These are phyloP conservation scores for Talaromyces stipitatus DNA, from an alignment of 495 filamentous ascomycete genomes.

Conservation along the genomic window DNA sequence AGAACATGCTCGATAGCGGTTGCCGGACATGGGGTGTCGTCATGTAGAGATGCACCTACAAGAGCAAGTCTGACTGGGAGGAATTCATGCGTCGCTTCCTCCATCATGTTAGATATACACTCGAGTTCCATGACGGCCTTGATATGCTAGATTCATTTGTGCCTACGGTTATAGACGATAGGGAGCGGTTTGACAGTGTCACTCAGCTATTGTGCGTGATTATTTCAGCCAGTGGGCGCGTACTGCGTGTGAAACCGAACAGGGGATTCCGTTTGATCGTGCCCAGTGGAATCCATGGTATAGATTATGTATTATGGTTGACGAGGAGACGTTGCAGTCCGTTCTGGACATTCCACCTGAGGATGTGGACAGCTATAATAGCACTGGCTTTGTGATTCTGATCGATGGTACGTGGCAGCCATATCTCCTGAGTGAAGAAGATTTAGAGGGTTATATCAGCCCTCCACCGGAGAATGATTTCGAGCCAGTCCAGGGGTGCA, in stretches of 20 bases:
- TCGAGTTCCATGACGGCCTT: conserved; percentile 16
- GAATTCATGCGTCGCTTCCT: conserved; percentile 15
- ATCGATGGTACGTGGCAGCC: conserved; percentile 1
- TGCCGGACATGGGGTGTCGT: conserved; percentile 21
- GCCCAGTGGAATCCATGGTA: conserved; percentile 12
- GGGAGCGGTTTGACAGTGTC: conserved; percentile 17
- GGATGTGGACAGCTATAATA: not conserved
- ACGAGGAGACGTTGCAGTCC: conserved; percentile 19
- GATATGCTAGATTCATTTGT: conserved; percentile 21
- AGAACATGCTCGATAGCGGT: conserved; percentile 12
- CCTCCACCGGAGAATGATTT: conserved; percentile 6
- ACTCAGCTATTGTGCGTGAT: conserved; percentile 14
- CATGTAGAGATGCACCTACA: conserved; percentile 26
- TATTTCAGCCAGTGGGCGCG: conserved; percentile 20
- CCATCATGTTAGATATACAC: conserved; percentile 7
- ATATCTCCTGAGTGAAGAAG: conserved; percentile 16
- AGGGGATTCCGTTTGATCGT: conserved; percentile 1
- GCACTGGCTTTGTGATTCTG: too few species aligned
- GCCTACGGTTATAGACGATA: conserved; percentile 22
- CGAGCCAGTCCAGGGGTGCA: conserved; percentile 21
- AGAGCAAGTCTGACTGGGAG: conserved; percentile 20
- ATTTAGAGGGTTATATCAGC: conserved; percentile 11
- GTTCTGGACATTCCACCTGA: conserved; percentile 13
- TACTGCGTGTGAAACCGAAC: conserved; percentile 13
- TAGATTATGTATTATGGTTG: conserved; percentile 17